Conservation (phyloP, 805 yeast species). For the Hanseniaspora pseudoguilliermondii region DNA sequence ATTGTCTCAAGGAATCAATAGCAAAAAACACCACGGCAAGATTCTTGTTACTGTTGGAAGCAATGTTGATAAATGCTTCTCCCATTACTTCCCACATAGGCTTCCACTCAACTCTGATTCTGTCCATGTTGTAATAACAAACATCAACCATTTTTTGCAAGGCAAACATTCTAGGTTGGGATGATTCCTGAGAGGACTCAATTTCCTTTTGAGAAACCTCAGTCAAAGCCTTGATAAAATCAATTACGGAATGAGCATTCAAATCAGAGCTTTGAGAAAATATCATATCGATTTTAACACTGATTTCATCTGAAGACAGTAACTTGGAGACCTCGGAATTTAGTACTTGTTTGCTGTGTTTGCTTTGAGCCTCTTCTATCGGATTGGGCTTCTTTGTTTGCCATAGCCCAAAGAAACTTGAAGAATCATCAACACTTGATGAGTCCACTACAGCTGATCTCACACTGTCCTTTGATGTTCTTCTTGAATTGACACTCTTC, state of each 20-base stretch:
- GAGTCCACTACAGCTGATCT: constrained; percentile 9
- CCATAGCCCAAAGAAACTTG: constrained; percentile 42
- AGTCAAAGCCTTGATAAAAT: constrained; percentile 75
- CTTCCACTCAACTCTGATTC: constrained; percentile 94
- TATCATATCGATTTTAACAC: constrained; percentile 72
- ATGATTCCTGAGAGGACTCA: constrained; percentile 68
- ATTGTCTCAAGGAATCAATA: constrained; percentile 81
- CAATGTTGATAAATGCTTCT: constrained; percentile 71
- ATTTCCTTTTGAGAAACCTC: constrained; percentile 85
- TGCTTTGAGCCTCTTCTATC: constrained; percentile 54
- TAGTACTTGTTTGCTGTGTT: constrained; percentile 59
- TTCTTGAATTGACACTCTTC: constrained; percentile 30
- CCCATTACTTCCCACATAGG: constrained; percentile 92
- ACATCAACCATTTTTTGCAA: constrained; percentile 93
- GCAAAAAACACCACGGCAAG: constrained; percentile 75
- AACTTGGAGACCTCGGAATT: constrained; percentile 44
- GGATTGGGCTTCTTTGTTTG: constrained; percentile 45
- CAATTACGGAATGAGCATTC: constrained; percentile 71
- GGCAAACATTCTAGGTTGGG: constrained; percentile 81
- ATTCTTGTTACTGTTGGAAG: constrained; percentile 52
- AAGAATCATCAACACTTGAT: constrained; percentile 42
- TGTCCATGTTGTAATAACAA: constrained; percentile 91
- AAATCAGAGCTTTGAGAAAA: constrained; percentile 71
- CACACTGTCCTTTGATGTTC: constrained; percentile 7
- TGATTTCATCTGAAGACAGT: constrained; percentile 54